A percentile compares a stretch with the other conserved stretches of the same genome.
These are phyloP conservation scores for Smallanthus sonchifolius DNA, from an alignment of 129 eudicot species.

Conservation along the genomic window DNA sequence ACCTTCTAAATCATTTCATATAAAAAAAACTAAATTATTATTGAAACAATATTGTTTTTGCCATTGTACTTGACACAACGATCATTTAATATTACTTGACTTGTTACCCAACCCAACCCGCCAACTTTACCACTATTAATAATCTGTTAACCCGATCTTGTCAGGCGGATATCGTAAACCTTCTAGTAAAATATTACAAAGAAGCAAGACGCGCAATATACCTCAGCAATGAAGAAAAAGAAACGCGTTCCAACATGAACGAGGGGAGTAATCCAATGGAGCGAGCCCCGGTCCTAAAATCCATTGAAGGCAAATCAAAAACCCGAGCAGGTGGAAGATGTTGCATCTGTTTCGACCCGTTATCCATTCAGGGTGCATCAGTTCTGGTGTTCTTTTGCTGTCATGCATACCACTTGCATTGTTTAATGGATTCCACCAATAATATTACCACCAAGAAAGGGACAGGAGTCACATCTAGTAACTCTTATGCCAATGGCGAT, in stretches of 20 bases:
- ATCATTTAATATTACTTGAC: background rate
- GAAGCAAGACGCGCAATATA: conserved; percentile 92
- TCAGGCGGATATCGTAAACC: conserved; percentile 87
- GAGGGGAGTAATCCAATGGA: conserved; percentile 36
- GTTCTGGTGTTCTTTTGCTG: conserved; percentile 82
- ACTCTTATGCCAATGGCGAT: conserved; percentile 51
- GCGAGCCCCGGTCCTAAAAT: conserved; percentile 51
- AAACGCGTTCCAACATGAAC: conserved; percentile 50
- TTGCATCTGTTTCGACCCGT: conserved; percentile 90
- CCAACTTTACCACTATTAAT: background rate
- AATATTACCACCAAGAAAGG: conserved; percentile 46
- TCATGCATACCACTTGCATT: conserved; percentile 82
- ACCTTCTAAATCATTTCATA: background rate
- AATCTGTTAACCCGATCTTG: background rate
- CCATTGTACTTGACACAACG: background rate
- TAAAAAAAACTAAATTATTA: background rate
- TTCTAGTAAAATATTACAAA: conserved; percentile 80
- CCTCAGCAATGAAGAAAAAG: conserved; percentile 73
- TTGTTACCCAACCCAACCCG: background rate
- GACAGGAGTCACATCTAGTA: conserved; percentile 21
- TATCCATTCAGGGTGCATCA: conserved; percentile 67
- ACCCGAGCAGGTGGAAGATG: conserved; percentile 80
- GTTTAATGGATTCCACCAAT: conserved; percentile 67
- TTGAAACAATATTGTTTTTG: background rate
- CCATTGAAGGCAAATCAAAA: conserved; percentile 78